Evolutionary conservation across 768 basidiomycete species (phyloP).

Genomic region (Chalciporus piperatus): DNA sequence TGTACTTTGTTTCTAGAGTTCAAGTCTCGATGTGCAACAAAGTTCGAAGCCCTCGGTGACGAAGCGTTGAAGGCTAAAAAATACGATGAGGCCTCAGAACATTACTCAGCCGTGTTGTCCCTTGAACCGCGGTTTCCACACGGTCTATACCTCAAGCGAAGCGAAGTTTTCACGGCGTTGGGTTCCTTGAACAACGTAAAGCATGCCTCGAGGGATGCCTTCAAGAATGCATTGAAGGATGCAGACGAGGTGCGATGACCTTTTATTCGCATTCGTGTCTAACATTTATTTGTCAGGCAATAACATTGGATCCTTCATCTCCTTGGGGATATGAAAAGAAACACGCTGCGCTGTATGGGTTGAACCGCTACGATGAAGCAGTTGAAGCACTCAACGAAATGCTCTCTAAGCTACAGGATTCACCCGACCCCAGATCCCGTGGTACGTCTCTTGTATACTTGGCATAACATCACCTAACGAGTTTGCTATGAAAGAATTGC

Average conservation of each 20-base stretch:
- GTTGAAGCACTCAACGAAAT: slow-evolving; percentile 13
- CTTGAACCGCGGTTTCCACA: slow-evolving; percentile 1
- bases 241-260: slow-evolving; percentile 11
- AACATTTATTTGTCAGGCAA: slow-evolving; percentile 7
- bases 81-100: slow-evolving; percentile 11
- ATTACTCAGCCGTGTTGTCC: slow-evolving; percentile 13
- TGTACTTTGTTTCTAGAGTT: background rate
- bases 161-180: slow-evolving; percentile 1
- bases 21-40: slow-evolving; percentile 2
- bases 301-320: slow-evolving; percentile 9
- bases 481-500: slow-evolving; percentile 1
- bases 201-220: too few species aligned
- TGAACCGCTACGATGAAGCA: slow-evolving; percentile 7
- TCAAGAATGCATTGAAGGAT: slow-evolving; percentile 6
- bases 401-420: background rate
- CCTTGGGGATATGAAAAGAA: slow-evolving; percentile 18
- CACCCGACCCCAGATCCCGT: slow-evolving; percentile 3
- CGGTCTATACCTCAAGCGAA: slow-evolving; percentile 13
- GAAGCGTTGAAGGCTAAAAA: background rate
- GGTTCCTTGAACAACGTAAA: too few species aligned
- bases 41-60: slow-evolving; percentile 10
- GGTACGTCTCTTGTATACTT: background rate
- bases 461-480: background rate
- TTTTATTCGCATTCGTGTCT: background rate
- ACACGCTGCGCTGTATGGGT: slow-evolving; percentile 5